These are phyloP conservation scores for Pseudogymnoascus sp. DNA, from an alignment of 2,329 filamentous ascomycete species.

Conservation along the genomic window DNA sequence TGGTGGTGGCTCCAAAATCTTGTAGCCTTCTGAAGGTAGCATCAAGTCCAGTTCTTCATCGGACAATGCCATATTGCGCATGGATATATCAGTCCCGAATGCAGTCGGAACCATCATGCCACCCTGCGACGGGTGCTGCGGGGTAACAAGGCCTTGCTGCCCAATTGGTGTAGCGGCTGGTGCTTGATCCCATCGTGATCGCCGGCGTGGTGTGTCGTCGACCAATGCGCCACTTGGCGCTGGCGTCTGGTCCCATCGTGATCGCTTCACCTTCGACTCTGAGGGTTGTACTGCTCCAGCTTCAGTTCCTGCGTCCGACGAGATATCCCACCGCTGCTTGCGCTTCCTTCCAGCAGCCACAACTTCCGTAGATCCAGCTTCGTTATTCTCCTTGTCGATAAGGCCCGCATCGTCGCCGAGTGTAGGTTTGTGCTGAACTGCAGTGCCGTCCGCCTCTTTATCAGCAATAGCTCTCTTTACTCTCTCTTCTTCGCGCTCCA, in stretches of 20 bases:
- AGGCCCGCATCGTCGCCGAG: slow-evolving; percentile 53
- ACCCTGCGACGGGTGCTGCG: slow-evolving; percentile 62
- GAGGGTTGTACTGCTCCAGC: slow-evolving; percentile 41
- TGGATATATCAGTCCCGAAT: slow-evolving; percentile 75
- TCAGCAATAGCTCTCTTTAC: slow-evolving; percentile 74
- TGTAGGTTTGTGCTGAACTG: slow-evolving; percentile 60
- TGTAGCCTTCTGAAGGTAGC: slow-evolving; percentile 86
- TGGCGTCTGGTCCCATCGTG: slow-evolving; percentile 81
- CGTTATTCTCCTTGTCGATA: slow-evolving; percentile 61
- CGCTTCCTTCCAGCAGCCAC: slow-evolving; percentile 62
- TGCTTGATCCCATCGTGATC: slow-evolving; percentile 88
- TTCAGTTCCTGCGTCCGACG: slow-evolving; percentile 46
- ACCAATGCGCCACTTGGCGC: slow-evolving; percentile 38
- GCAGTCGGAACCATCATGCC: slow-evolving; percentile 43
- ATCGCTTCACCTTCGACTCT: slow-evolving; percentile 55
- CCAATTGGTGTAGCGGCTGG: slow-evolving; percentile 71
- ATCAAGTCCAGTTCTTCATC: slow-evolving; percentile 92
- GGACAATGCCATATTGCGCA: slow-evolving; percentile 71
- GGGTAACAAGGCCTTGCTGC: slow-evolving; percentile 65
- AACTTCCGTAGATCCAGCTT: slow-evolving; percentile 58
- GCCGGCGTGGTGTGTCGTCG: slow-evolving; percentile 58
- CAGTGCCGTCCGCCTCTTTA: slow-evolving; percentile 46
- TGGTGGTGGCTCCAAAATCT: slow-evolving; percentile 79
- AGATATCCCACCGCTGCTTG: slow-evolving; percentile 92
- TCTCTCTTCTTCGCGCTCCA: slow-evolving; percentile 89